Evolutionary conservation across 2,329 filamentous ascomycete species (phyloP), one percentile per base, ranked within the genome.

Genomic region (Aspergillus glaucus): DNA sequence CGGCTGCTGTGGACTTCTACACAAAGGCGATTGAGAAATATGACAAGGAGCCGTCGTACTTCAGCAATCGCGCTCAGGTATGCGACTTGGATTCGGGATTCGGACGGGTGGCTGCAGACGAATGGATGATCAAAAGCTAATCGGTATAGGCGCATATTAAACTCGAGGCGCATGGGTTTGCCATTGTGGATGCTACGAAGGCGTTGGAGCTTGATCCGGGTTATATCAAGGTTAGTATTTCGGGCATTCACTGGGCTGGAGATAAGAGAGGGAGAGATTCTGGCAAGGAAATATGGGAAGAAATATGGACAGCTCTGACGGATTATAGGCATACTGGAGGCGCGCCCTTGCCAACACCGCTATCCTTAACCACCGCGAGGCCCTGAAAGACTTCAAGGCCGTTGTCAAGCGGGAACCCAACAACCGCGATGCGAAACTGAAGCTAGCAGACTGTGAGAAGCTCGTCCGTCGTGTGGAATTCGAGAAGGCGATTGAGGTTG

Each of bases 21-120:
- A 83, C 82, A 48, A 81, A 94, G 71, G 92, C 92, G 22, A 97
- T 98, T 65, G 84, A 87, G 52, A 73, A 88, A 58, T 85, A 95
- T 71, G 81, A 86, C 64, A 78, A 86, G 59, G 87, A 97, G 63
- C 87, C 91, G 6, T 87, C 91, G 0, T 97, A 91, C 74, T 97
- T 84, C 74, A 90, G 88, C 61, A 98, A 98, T 74, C 81, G 93
- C 67, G 93, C 93, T 17, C 92, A 96, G 81, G 92, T 95, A 70
- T 55, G 79, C 59, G 55, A 59, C 56, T 70, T 67, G 69, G 34
- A 30, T 30, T 30, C 26, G 26, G 26, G 26, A 4, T 30, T 30
- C 26, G 26, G 34, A 37, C 17, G 34, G 15, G 7, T 40, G 37
- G 15, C 7, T 40, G 37, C 37, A 21, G 37, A 22, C 4, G 34